Evolutionary conservation across 108 stramenopile species (phyloP).

Genomic region (Cyclotella cryptica): DNA sequence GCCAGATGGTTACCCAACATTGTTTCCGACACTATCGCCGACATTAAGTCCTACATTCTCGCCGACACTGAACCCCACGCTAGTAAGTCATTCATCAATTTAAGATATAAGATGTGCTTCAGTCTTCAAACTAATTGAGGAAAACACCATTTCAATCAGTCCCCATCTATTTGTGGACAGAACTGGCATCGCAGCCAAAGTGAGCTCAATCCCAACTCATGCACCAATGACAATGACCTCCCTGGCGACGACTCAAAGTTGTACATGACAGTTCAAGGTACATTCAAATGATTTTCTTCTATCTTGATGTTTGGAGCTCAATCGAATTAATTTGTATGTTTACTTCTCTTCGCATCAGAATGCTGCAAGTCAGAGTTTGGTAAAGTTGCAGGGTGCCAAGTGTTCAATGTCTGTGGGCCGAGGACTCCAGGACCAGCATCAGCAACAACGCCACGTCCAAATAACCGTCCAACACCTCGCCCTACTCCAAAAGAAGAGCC

Average conservation of each 20-base stretch:
- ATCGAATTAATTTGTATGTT: background rate
- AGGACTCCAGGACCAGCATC: background rate
- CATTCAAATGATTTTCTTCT: background rate
- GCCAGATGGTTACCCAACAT: conserved; percentile 1
- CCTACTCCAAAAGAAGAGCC: background rate
- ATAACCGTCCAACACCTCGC: no score
- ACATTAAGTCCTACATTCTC: background rate
- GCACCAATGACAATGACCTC: conserved; percentile 15
- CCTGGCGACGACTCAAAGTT: conserved; percentile 7
- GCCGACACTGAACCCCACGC: no score
- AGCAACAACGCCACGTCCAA: background rate
- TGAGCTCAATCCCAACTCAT: conserved; percentile 12
- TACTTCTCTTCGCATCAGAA: background rate
- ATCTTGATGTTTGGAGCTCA: background rate
- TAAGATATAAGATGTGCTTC: no score
- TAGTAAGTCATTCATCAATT: no score
- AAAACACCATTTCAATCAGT: no score
- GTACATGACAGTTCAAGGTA: conserved; percentile 14
- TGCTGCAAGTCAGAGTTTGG: conserved; percentile 14
- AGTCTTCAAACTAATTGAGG: no score
- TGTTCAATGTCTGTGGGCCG: conserved; percentile 7
- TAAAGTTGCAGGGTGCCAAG: conserved; percentile 11
- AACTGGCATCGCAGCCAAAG: conserved; percentile 2
- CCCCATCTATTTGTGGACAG: background rate
- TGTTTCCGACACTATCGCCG: conserved; percentile 4